phyloP scores from a whole-genome alignment of 2,329 filamentous ascomycete species.

The Colletotrichum lini region DNA sequence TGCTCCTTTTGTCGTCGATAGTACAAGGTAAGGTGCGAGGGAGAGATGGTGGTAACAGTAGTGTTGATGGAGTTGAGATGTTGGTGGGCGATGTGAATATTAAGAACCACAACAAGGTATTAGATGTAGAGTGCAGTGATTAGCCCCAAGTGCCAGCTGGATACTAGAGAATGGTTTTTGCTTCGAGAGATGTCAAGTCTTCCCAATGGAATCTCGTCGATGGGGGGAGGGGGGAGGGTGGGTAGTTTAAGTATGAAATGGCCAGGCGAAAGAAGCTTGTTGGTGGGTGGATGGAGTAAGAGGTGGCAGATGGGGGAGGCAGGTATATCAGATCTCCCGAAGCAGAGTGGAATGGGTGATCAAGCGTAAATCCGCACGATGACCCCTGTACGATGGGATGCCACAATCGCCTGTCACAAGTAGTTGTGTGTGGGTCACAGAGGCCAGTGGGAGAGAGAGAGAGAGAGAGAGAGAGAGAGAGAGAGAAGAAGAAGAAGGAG shows the following conservation, averaged over 20 bases:
- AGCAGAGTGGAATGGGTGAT: constrained; percentile 60
- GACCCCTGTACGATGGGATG: constrained; percentile 59
- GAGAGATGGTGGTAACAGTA: constrained; percentile 8
- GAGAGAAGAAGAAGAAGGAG: no score
- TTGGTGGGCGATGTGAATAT: constrained; percentile 41
- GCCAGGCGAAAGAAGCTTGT: constrained; percentile 57
- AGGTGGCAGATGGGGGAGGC: constrained; percentile 43
- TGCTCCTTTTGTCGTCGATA: constrained; percentile 32
- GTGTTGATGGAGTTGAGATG: not conserved
- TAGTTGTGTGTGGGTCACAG: constrained; percentile 66
- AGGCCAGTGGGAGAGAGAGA: constrained; percentile 31
- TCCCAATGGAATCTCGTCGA: constrained; percentile 39
- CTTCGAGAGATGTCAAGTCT: constrained; percentile 45
- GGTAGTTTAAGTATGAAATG: constrained; percentile 62
- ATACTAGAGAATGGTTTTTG: constrained; percentile 49
- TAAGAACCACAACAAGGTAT: constrained; percentile 46
- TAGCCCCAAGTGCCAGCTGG: constrained; percentile 54
- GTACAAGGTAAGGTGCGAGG: constrained; percentile 10
- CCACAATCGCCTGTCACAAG: constrained; percentile 66
- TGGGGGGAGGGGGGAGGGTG: constrained; percentile 49
- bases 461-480: constrained; percentile 14
- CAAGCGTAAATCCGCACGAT: constrained; percentile 65
- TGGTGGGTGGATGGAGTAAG: constrained; percentile 52
- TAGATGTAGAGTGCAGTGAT: constrained; percentile 46
- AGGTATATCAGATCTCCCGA: constrained; percentile 49